Evolutionary conservation across 2,329 filamentous ascomycete genomes (phyloP), one percentile per base, ranked within the genome.

Genomic region (Neofusicoccum sp.): DNA sequence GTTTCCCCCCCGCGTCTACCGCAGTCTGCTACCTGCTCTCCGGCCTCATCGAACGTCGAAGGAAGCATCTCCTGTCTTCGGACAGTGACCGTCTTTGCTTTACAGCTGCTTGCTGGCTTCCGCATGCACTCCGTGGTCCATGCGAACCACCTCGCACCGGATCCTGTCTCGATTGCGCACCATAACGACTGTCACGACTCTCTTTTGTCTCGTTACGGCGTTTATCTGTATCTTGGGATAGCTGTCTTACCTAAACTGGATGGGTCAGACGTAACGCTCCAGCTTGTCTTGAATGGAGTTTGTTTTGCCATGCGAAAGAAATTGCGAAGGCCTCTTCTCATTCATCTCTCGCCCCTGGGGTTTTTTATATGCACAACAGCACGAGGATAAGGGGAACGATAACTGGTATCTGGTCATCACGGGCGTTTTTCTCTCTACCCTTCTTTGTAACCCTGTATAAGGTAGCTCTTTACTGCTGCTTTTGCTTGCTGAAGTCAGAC

Each of bases 81-180:
- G n/a, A 9, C n/a, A 45, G n/a, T 28, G 29, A 58, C 54, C 41
- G 16, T 37, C 31, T 58, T 45, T 58, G 54, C 41, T 45, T 58
- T 14, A n/a, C 52, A 33, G 12, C 37, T 44, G 22, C 37, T 44
- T 36, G 31, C n/a, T 36, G 31, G n/a, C 54, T 45, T 58, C 54
- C n/a, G 16, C 41, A 36, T 36, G 41, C n/a, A n/a, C 31, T 37
- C 7, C 16, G 31, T 36, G 41, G 54, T 34, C 43, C 6, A 45
- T 33, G 54, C 14, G 36, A 28, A 4, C 7, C 41, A 31, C 14
- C 16, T 12, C 16, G 31, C 11, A 7, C n/a, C 4, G 29, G 39
- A 36, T 36, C 54, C 9, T 33, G n/a, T 12, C 34, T 8, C 31
- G 11, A 58, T 34, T 16, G 29, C 54, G 41, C 41, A 44, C 29